Percentiles rank a stretch among this genome's conserved stretches.
Conservation (phyloP, 352 stramenopile species). For the Plasmopara viticola region DNA sequence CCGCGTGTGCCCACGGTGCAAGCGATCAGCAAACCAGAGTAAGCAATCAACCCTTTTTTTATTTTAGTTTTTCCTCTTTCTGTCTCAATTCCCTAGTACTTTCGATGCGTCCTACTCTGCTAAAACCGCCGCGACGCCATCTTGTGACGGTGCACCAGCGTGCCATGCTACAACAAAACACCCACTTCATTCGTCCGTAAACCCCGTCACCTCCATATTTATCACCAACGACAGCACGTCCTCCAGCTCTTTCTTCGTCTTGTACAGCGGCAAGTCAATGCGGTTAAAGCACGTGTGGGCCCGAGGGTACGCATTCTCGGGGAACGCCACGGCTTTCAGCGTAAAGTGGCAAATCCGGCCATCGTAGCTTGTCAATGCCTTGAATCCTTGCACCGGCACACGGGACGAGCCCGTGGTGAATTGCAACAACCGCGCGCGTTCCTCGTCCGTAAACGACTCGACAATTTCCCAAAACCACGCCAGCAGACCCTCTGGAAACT, state of each 20-base stretch:
- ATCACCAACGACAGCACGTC: constrained; percentile 94
- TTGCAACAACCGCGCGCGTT: constrained; percentile 76
- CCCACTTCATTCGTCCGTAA: constrained; percentile 72
- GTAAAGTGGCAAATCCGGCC: constrained; percentile 75
- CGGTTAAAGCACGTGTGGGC: constrained; percentile 84
- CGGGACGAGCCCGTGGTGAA: constrained; percentile 81
- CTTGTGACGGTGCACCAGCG: constrained; percentile 21
- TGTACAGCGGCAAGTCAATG: constrained; percentile 74
- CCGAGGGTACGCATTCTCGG: constrained; percentile 54
- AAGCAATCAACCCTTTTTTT: constrained; percentile 21
- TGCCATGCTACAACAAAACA: constrained; percentile 33
- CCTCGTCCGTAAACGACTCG: constrained; percentile 54
- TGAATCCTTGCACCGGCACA: constrained; percentile 82
- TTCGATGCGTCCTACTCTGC: constrained; percentile 10
- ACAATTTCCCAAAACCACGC: constrained; percentile 82
- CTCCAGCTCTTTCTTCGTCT: constrained; percentile 89
- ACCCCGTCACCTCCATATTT: constrained; percentile 95
- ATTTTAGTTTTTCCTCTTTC: constrained; percentile 17
- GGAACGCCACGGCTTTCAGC: constrained; percentile 49
- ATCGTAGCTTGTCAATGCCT: constrained; percentile 75
- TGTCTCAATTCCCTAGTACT: constrained; percentile 14
- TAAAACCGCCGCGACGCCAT: neutral
- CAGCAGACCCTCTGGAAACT: constrained; percentile 63
- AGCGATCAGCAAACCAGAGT: constrained; percentile 5
- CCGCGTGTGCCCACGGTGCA: too few species aligned